Base-by-base conservation (phyloP, 164 flowering plant species). In the Liquidambar formosana region DNA sequence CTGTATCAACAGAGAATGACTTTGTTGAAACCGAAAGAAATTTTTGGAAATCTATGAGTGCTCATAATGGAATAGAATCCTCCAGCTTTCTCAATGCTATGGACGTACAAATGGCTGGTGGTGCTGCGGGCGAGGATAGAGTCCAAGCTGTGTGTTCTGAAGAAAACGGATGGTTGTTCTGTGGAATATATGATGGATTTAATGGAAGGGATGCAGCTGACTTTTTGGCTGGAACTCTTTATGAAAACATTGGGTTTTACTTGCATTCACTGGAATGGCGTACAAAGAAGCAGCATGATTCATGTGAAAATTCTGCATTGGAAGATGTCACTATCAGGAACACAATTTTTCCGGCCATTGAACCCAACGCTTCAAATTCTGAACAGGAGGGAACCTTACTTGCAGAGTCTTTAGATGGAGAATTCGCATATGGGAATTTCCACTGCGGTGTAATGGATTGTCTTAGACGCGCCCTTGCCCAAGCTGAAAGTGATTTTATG, bases 181-280 rank as follows among this genome's bases (percentile, higher is more conserved):
- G 97, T 78, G 91, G 76, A 15, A 84, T 94, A 18, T 92, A 92
- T 82, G 99, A 94, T 81, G 99, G 99, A 1, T 94, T 94, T 69
- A 94, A 92, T 69, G 99, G 99, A 27, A 77, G 97, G 67, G 99
- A 94, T 78, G 99, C 97, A 16, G 97, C 99, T 64, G 99, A 94
- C 75, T 94, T 90, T 85, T 83, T 94, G 63, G 97, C 97, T 47
- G 92, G 97, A 44, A 92, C 95, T 21, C 68, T 94, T 23, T 94
- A 94, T 71, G 97, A 94, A 65, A 85, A 83, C 25, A 80, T 90
- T 18, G 75, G 81, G 15, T 79, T 51, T 63, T 72, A 86, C 66
- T 80, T 91, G 45, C 82, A 80, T 57, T 71, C 69, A 12, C 49
- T 86, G 46, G 91, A 83, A 8, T 73, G 71, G 83, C 84, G 82